These are phyloP conservation scores for Plasmodium adleri DNA, from an alignment of 169 alveolate species.

Conservation along the genomic window DNA sequence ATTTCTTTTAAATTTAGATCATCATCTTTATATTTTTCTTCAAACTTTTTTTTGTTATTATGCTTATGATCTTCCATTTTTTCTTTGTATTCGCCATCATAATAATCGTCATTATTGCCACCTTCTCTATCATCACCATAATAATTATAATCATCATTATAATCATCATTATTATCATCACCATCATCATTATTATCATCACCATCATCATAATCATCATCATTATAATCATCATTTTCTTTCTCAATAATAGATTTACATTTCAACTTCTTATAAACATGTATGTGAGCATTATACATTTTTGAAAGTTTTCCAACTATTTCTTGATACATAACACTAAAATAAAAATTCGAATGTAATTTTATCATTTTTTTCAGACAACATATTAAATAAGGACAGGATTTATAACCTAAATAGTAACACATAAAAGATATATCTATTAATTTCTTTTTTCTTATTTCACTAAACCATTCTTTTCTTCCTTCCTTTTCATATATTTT, in stretches of 20 bases:
- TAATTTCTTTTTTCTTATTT: slow-evolving; percentile 41
- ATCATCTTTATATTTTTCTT: neutral
- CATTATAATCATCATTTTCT: slow-evolving; percentile 11
- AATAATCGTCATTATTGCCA: slow-evolving; percentile 10
- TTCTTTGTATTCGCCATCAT: no score
- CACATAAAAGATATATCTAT: slow-evolving; percentile 64
- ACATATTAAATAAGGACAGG: slow-evolving; percentile 58
- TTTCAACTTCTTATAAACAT: slow-evolving; percentile 15
- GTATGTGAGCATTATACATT: slow-evolving; percentile 31
- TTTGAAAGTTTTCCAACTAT: slow-evolving; percentile 51
- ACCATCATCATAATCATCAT: no score
- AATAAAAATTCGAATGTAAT: slow-evolving; percentile 54
- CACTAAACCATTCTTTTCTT: slow-evolving; percentile 45
- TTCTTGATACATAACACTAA: slow-evolving; percentile 28
- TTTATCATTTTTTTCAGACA: slow-evolving; percentile 29
- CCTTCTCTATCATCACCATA: neutral
- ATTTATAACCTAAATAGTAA: slow-evolving; percentile 59
- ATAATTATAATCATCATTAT: no score
- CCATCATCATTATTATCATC: no score
- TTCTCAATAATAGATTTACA: neutral
- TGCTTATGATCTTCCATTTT: no score
- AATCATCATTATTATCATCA: neutral
- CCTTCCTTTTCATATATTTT: slow-evolving; percentile 65
- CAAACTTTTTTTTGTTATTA: neutral
- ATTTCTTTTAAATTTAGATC: no score